These are phyloP conservation scores for Logfia minima DNA, from an alignment of 129 eudicot species.

Conservation along the genomic window DNA sequence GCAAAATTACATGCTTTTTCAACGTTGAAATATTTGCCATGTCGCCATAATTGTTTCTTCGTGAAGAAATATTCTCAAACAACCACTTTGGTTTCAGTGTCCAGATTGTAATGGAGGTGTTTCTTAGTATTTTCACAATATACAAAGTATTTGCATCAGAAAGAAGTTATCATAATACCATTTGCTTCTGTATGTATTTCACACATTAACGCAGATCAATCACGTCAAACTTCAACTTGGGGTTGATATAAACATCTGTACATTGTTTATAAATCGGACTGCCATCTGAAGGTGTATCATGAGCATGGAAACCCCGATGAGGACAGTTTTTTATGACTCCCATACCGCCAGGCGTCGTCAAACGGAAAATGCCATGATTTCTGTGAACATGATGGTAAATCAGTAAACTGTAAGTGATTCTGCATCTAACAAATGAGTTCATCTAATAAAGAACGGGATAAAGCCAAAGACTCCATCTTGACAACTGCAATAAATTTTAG, in stretches of 20 bases:
- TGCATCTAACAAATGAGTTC: no score
- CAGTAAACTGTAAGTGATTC: neutral
- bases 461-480: no score
- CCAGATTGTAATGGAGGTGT: constrained; percentile 12
- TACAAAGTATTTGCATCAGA: constrained; percentile 39
- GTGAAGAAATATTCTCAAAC: neutral
- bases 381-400: constrained; percentile 43
- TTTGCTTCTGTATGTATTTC: constrained; percentile 1
- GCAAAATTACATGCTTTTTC: constrained; percentile 9
- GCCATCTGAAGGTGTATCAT: constrained; percentile 91
- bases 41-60: constrained; percentile 10
- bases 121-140: constrained; percentile 4
- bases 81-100: neutral
- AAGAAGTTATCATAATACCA: constrained; percentile 10
- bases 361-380: constrained; percentile 89
- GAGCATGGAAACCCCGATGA: constrained; percentile 88
- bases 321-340: constrained; percentile 82
- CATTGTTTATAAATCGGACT: constrained; percentile 90
- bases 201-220: constrained; percentile 64
- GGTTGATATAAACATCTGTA: constrained; percentile 87
- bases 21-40: neutral
- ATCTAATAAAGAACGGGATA: no score
- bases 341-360: constrained; percentile 97
- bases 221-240: constrained; percentile 73
- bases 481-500: no score